phyloP scores from a whole-genome alignment of 441 rosid species.

The Jatropha multifida region DNA sequence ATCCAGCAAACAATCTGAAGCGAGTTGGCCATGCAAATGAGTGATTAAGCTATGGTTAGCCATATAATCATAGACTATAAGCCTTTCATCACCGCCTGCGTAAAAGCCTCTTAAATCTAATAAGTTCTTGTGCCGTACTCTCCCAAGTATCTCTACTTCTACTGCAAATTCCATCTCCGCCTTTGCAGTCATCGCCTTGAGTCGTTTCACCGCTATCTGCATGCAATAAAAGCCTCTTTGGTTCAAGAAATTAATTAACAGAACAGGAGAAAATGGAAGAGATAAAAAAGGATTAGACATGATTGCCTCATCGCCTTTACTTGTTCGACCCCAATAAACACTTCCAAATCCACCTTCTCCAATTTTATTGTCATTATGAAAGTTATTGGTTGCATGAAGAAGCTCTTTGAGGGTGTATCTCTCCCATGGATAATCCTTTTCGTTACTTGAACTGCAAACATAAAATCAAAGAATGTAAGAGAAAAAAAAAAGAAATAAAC shows the following conservation, averaged over 20 bases:
- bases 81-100: constrained; percentile 88
- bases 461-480: too few species aligned
- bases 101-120: constrained; percentile 80
- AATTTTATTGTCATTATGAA: constrained; percentile 88
- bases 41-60: constrained; percentile 81
- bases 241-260: too few species aligned
- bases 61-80: constrained; percentile 91
- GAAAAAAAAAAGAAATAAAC: not conserved
- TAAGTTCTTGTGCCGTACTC: constrained; percentile 84
- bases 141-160: constrained; percentile 84
- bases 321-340: constrained; percentile 94
- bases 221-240: not conserved
- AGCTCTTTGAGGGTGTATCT: constrained; percentile 72
- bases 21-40: constrained; percentile 85
- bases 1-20: constrained; percentile 75
- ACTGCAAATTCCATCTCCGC: constrained; percentile 85
- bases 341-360: constrained; percentile 96
- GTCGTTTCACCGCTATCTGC: constrained; percentile 91
- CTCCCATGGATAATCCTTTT: constrained; percentile 63
- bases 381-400: constrained; percentile 85
- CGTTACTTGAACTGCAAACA: constrained; percentile 23
- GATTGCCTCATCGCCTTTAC: constrained; percentile 83
- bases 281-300: not conserved
- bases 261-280: not conserved
- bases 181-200: constrained; percentile 87